Conservation (phyloP, 108 stramenopile genomes). For the Mayamaea pseudoterrestris region DNA sequence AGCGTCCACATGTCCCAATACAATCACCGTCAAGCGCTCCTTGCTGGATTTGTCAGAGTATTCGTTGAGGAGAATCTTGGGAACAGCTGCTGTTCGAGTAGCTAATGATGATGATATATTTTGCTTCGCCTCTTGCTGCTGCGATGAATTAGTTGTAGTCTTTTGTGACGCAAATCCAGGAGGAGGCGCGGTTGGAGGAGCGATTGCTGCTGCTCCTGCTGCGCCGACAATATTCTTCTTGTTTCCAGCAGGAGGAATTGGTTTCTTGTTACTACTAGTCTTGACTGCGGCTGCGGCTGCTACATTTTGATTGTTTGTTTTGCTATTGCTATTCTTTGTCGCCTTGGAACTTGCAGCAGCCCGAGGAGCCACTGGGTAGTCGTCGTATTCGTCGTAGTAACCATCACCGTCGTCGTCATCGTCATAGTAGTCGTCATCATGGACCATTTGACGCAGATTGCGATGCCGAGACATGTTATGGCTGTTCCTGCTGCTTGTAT, state of each 20-base stretch:
- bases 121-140: background rate
- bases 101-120: background rate
- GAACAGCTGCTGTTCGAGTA: background rate
- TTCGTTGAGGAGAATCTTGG: background rate
- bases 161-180: background rate
- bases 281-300: slow-evolving; percentile 8
- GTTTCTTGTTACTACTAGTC: slow-evolving; percentile 1
- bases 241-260: slow-evolving; percentile 8
- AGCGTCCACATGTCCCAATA: slow-evolving; percentile 84
- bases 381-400: slow-evolving; percentile 48
- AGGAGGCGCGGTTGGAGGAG: background rate
- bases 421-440: slow-evolving; percentile 69
- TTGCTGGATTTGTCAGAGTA: background rate
- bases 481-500: background rate
- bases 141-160: background rate
- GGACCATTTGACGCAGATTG: slow-evolving; percentile 53
- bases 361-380: slow-evolving; percentile 24
- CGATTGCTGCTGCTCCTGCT: background rate
- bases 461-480: slow-evolving; percentile 70
- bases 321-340: background rate
- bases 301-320: background rate
- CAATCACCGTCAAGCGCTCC: slow-evolving; percentile 16
- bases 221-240: background rate
- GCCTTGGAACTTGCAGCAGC: slow-evolving; percentile 4
- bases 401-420: slow-evolving; percentile 39